Evolutionary conservation across 768 basidiomycete species (phyloP).

Genomic region (Clitopilus hobsonii): DNA sequence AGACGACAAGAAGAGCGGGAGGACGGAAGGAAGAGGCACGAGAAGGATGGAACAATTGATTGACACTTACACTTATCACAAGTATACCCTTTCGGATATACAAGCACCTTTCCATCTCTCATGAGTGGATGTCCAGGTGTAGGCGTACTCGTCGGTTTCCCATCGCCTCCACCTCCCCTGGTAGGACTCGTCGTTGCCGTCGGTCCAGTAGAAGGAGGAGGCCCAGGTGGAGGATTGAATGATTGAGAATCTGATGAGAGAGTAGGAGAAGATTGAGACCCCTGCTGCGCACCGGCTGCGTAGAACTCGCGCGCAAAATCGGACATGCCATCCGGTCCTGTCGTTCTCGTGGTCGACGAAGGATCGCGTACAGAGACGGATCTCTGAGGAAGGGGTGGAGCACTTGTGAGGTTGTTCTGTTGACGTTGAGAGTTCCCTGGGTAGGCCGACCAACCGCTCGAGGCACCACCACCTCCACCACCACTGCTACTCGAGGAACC

Average conservation of each 20-base stretch:
- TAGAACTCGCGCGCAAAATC: slow-evolving; percentile 67
- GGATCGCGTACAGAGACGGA: slow-evolving; percentile 15
- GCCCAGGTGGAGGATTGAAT: slow-evolving; percentile 20
- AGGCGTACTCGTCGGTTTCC: slow-evolving; percentile 59
- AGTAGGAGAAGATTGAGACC: slow-evolving; percentile 6
- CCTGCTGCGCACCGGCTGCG: slow-evolving; percentile 31
- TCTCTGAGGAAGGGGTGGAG: slow-evolving; percentile 15
- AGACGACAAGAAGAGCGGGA: too few species aligned
- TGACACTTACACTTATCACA: slow-evolving; percentile 72
- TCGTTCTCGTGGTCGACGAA: too few species aligned
- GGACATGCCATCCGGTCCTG: too few species aligned
- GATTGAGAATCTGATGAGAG: background rate
- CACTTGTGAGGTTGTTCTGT: background rate
- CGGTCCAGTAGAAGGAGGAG: slow-evolving; percentile 15
- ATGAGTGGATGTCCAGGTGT: slow-evolving; percentile 66
- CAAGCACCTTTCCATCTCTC: slow-evolving; percentile 53
- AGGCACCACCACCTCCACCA: too few species aligned
- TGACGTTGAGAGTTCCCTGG: slow-evolving; percentile 16
- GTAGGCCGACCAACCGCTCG: slow-evolving; percentile 20
- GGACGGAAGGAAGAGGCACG: too few species aligned
- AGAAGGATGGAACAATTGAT: too few species aligned
- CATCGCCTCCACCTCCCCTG: slow-evolving; percentile 45
- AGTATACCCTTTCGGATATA: slow-evolving; percentile 60
- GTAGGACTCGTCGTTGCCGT: slow-evolving; percentile 5
- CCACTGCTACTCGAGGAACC: too few species aligned